Conservation (phyloP, 495 filamentous ascomycete species). For the Astrocystis sublimbata region DNA sequence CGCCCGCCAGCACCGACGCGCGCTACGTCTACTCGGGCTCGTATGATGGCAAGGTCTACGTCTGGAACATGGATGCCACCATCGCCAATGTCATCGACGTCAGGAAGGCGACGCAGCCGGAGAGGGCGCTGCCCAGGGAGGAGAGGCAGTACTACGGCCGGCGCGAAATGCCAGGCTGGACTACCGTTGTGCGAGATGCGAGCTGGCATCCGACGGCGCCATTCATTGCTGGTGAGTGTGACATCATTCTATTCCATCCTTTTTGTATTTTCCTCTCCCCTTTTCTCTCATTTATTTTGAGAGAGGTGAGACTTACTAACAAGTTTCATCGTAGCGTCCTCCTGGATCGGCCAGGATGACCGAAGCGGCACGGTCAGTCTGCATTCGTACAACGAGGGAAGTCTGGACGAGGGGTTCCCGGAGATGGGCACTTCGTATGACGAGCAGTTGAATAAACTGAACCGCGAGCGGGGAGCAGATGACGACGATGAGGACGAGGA, state of each 20-base stretch:
- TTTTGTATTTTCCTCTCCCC: no score
- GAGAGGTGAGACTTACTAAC: conserved; percentile 17
- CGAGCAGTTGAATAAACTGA: conserved; percentile 41
- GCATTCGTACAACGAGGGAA: conserved; percentile 72
- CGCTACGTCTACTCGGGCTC: conserved; percentile 92
- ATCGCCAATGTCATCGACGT: conserved; percentile 81
- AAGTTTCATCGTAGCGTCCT: conserved; percentile 62
- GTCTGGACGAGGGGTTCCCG: conserved; percentile 66
- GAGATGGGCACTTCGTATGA: conserved; percentile 57
- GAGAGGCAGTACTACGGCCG: conserved; percentile 37
- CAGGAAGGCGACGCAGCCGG: conserved; percentile 55
- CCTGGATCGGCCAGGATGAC: conserved; percentile 74
- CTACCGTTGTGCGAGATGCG: conserved; percentile 86
- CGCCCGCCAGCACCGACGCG: conserved; percentile 81
- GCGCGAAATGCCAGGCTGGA: conserved; percentile 52
- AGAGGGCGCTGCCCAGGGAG: conserved; percentile 15
- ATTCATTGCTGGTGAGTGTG: conserved; percentile 73
- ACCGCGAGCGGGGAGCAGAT: conserved; percentile 16
- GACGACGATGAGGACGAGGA: conserved; percentile 10
- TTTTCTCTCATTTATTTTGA: no score
- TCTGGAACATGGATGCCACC: conserved; percentile 94
- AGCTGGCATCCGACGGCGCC: conserved; percentile 94
- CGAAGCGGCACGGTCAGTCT: conserved; percentile 71
- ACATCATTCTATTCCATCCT: neutral
- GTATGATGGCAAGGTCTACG: conserved; percentile 81